Evolutionary conservation across 306 rosid species (phyloP).

Genomic region (Acacia crassicarpa): DNA sequence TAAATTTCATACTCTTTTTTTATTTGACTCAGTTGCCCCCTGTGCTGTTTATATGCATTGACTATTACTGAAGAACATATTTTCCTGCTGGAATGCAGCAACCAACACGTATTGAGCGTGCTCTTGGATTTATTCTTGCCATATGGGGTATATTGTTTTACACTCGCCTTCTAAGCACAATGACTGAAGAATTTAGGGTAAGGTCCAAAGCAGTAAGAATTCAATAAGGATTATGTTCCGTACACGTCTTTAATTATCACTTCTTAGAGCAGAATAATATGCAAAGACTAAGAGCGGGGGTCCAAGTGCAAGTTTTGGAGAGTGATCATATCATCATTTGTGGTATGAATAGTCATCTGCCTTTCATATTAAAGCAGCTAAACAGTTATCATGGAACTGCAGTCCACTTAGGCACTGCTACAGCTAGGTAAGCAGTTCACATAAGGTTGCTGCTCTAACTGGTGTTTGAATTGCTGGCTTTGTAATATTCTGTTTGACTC

Average conservation of each 20-base stretch:
- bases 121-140: conserved; percentile 86
- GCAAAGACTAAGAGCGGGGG: conserved; percentile 94
- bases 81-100: conserved; percentile 56
- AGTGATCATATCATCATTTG: conserved; percentile 91
- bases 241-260: conserved; percentile 33
- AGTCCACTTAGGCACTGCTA: conserved; percentile 93
- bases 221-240: conserved; percentile 18
- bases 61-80: conserved; percentile 9
- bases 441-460: conserved; percentile 25
- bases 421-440: conserved; percentile 75
- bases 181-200: conserved; percentile 98
- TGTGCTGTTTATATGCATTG: conserved; percentile 9
- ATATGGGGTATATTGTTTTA: conserved; percentile 97
- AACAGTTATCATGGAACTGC: conserved; percentile 81
- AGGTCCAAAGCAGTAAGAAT: conserved; percentile 29
- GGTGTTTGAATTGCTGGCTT: conserved; percentile 38
- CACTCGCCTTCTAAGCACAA: conserved; percentile 89
- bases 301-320: conserved; percentile 94
- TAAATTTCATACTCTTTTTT: conserved; percentile 24
- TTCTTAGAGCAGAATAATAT: conserved; percentile 69
- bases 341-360: conserved; percentile 85
- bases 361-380: conserved; percentile 86
- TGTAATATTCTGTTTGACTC: conserved; percentile 32
- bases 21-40: not conserved
- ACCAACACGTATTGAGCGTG: conserved; percentile 84